A percentile compares a stretch with the other conserved stretches of the same genome.
These are phyloP conservation scores for Fagopyrum tataricum DNA, from an alignment of 148 eudicot species.

Conservation along the genomic window DNA sequence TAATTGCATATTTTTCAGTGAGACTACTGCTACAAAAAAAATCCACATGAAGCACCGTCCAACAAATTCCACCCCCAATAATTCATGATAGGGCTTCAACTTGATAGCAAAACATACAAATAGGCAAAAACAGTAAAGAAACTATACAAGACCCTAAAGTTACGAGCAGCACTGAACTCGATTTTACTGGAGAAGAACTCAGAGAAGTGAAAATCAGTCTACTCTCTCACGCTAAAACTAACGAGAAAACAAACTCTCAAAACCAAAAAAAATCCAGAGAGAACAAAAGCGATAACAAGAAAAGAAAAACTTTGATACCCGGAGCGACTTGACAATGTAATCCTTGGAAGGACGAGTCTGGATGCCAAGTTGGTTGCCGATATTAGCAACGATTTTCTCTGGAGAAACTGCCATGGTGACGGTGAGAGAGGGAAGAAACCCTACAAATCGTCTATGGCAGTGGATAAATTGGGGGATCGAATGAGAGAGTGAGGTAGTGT, in stretches of 20 bases:
- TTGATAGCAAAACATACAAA: background rate
- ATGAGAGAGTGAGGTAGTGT: background rate
- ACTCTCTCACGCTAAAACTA: background rate
- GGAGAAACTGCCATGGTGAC: constrained; percentile 27
- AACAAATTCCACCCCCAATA: background rate
- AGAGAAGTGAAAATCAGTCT: background rate
- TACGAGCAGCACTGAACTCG: background rate
- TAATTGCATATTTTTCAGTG: background rate
- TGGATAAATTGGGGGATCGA: background rate
- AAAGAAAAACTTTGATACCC: constrained; percentile 23
- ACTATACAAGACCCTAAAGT: background rate
- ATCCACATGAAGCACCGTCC: background rate
- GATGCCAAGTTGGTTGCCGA: constrained; percentile 54
- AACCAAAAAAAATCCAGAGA: background rate
- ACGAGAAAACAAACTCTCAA: background rate
- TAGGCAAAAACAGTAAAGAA: background rate
- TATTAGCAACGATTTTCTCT: constrained; percentile 29
- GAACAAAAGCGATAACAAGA: background rate
- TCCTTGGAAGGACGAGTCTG: constrained; percentile 60
- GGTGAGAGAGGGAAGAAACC: background rate
- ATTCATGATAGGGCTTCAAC: background rate
- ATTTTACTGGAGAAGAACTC: background rate
- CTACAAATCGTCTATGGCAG: constrained; percentile 1
- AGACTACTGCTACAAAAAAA: background rate
- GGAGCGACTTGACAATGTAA: constrained; percentile 52